Base-by-base conservation (phyloP, 495 filamentous ascomycete genomes). In the Aspergillus kassunensis region DNA sequence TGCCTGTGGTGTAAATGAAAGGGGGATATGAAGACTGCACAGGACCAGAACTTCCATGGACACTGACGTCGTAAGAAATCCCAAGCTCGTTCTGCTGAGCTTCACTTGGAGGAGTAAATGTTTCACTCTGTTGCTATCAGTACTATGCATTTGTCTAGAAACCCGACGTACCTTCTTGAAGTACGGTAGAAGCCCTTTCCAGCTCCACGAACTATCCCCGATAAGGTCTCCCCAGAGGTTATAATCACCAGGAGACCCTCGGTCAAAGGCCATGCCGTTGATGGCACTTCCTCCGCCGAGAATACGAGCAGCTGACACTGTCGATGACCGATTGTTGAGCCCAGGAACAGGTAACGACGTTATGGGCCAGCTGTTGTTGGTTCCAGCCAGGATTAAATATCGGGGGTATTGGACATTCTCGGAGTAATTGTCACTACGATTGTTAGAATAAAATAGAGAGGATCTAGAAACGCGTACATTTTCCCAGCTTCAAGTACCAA, bases 271-370 rank as follows among this genome's bases (percentile, higher is more conserved):
- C 19, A 56, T 47, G 13, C 56, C 37, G 40, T 84, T 86, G 48
- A 85, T 70, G 0, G 70, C 76, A 11, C 75, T 80, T 8, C 74
- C 76, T 9, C 82, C 82, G 6, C 82, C 82, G 2, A 84, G 59
- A 12, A 72, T 70, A 48, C 77, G 77, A n/a, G 79, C 81, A 7
- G 73, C 71, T 15, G 66, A 53, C 12, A 54, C 56, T 7, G 35
- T 25, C 12, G 60, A 13, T 12, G 31, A 30, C 7, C 64, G 58
- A 25, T 53, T 58, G 44, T 67, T 59, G 42, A 45, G 42, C 5
- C 24, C 42, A 13, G 42, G 23, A 29, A 45, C 18, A n/a, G 42
- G 42, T 13, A 45, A 18, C 0, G 42, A 45, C 13, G 24, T 31
- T 24, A 45, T 45, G 24, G 42, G 42, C 42, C 42, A 45, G n/a